Base-by-base conservation (phyloP, 2,329 filamentous ascomycete genomes). In the Geosmithia flava region DNA sequence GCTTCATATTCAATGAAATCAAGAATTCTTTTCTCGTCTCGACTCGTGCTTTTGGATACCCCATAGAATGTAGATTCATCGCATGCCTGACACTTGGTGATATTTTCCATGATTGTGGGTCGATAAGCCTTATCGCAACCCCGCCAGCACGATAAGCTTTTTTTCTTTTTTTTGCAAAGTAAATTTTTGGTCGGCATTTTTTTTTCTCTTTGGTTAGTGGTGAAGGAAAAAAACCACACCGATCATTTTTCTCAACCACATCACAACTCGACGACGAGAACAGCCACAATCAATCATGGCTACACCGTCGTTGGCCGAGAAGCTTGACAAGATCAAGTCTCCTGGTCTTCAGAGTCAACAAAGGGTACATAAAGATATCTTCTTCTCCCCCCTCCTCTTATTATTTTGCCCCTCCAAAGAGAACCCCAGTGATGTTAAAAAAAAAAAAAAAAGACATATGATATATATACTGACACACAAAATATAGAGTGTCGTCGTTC, bases 341-440 rank as follows among this genome's bases (percentile, higher is more conserved):
- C 93, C 93, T 49, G 95, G 95, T 68, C 80, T 96, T 59, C 87
- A 97, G 68, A 95, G 87, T 65, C 90, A 96, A 70, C 82, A 95
- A 66, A 88, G 90, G 78, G 89, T 93, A 71, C 56, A 72, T 64
- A 27, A 17, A 39, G 41, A 45, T 41, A 52, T 47, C 49, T 51
- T 39, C 53, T 59, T 58, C 58, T 16, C 13, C n/a, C n/a, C 39
- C 45, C 33, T 17, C 17, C 8, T 8, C 23, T 39, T 39, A 8
- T 39, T 5, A 17, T 4, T 40, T 5, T 40, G 13, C 15, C 37
- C 11, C 15, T 40, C 4, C 37, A 40, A 5, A 40, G 37, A 16
- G 16, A 37, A 20, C 54, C 53, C 19, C 45, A 27, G 23, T 5
- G 23, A 27, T 5, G 23, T 27, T 27, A 8, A 8, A 8, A 27